Evolutionary conservation across 768 basidiomycete species (phyloP), one percentile per base, ranked within the genome.

Genomic region (Crepidotus variabilis): DNA sequence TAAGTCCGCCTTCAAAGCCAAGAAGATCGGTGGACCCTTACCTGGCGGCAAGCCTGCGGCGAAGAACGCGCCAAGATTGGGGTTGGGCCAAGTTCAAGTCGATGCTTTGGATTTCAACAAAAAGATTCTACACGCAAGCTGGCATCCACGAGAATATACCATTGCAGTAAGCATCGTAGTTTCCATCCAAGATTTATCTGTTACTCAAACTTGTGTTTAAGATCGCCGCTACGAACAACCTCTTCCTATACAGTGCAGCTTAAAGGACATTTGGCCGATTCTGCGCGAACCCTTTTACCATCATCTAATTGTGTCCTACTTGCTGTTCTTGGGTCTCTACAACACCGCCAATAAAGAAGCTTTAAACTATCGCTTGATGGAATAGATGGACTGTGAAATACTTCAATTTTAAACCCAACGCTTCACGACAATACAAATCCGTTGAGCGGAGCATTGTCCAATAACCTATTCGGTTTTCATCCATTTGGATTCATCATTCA

Each of bases 1-100:
- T 78, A 99, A 99, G 73, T 95, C 94, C 14, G 95, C 96, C 6
- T 99, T 99, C 79, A 98, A 98, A 73, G 93, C 92, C 50, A 99
- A 98, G 87, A 99, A 98, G 82, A 91, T 97, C 54, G 94, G 95
- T 11, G 94, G 90, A 1, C 86, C 88, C 8, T 67, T 87, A 54
- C 83, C 85, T n/a, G 85, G 84, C 36, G 84, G 81, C 66, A 89
- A 90, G 71, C 74, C 81, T 59, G 76, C 80, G 48, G 66, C 81
- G 65, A 88, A 89, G 83, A 86, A 94, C 70, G 93, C 94, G 11
- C 76, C 82, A 33, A 85, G 90, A 36, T 83, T 85, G 51, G 81
- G 80, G 50, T 73, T 90, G 69, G 94, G 96, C 61, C 83, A 87
- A 49, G 92, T 97, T 85, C 90, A 94, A 68, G 70, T 87, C 65